Evolutionary conservation across 306 rosid species (phyloP).

Genomic region (peach (Prunus persica)): Prunus_persica_NCBIv2 NC_034015.1:20374001-20374500

Average conservation of each 20-base stretch:
- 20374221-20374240: constrained; percentile 9
- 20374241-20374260: constrained; percentile 1
- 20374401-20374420: constrained; percentile 91
- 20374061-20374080: constrained; percentile 69
- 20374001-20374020: background rate
- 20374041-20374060: constrained; percentile 13
- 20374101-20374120: constrained; percentile 84
- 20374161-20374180: constrained; percentile 57
- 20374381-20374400: constrained; percentile 94
- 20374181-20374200: constrained; percentile 77
- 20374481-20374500: constrained; percentile 58
- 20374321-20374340: constrained; percentile 31
- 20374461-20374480: constrained; percentile 99
- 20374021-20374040: constrained; percentile 23
- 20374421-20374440: constrained; percentile 74
- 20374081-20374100: constrained; percentile 78
- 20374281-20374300: background rate
- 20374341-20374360: constrained; percentile 80
- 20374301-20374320: constrained; percentile 1
- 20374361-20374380: constrained; percentile 86
- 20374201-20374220: background rate
- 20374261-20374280: constrained; percentile 10
- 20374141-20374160: constrained; percentile 73
- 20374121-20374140: constrained; percentile 70
- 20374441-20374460: constrained; percentile 90